Base-by-base conservation (phyloP, 129 eudicot species). In the Apium graveolens region DNA sequence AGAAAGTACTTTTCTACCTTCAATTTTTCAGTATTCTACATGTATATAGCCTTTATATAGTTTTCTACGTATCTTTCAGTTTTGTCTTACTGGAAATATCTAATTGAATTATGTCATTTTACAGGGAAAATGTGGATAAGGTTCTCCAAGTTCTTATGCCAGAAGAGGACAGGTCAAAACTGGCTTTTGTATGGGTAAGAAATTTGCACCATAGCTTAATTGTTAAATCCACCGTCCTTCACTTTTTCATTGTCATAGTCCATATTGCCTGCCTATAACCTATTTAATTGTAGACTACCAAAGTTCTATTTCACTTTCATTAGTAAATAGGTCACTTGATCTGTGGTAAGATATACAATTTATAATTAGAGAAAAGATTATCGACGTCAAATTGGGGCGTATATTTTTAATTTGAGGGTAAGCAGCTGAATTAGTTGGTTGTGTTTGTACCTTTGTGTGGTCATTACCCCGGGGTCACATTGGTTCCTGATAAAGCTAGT, bases 101-200 rank as follows among this genome's bases (percentile, higher is more conserved):
- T 26, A n/a, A 60, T 60, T 26, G 32, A 31, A 66, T 66, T 66
- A 32, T 60, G 35, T 80, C 65, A n/a, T 44, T 44, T 62, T 42
- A 44, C 10, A 93, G 98, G 83, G 84, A 86, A 83, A 93, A 93
- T 76, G 88, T 93, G 79, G 81, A 86, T 65, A 81, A 76, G 39
- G 86, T 91, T 72, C 84, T 91, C 76, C 86, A 89, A 86, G 88
- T 89, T 89, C 90, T 93, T 43, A 80, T 90, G 83, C 84, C 80
- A 55, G 72, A 82, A 84, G 73, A 0, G 34, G 32, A 76, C 62
- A 78, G 80, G 76, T 73, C 73, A 29, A 90, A 87, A 65, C 81
- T 93, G 82, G 85, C 88, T 63, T 91, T 93, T 80, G 84, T 85
- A 80, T 93, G 98, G 98, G 98, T 91, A 82, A 87, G 86, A 24